phyloP scores from a whole-genome alignment of 2,329 filamentous ascomycete species.

The Blastomyces silverae region DNA sequence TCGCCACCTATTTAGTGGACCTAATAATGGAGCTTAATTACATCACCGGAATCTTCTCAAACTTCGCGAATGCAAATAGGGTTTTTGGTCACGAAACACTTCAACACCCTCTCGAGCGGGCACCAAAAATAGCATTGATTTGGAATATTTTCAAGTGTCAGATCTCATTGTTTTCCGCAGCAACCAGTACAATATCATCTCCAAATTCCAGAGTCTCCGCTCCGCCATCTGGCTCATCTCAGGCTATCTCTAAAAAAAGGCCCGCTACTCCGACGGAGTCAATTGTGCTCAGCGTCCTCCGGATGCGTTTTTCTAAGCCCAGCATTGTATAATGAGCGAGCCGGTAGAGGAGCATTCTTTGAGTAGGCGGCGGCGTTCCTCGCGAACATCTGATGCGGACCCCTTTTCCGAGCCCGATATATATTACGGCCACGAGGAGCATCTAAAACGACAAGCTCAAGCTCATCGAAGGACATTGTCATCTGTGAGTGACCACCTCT shows the following conservation, averaged over 20 bases:
- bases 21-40: background rate
- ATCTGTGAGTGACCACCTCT: conserved; percentile 5
- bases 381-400: conserved; percentile 41
- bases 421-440: conserved; percentile 52
- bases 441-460: conserved; percentile 8
- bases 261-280: background rate
- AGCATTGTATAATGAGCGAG: conserved; percentile 34
- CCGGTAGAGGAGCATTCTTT: conserved; percentile 25
- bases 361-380: background rate
- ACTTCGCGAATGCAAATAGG: background rate
- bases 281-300: background rate
- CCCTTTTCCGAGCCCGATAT: conserved; percentile 53
- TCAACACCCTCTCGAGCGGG: background rate
- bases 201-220: background rate
- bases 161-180: background rate
- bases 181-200: background rate
- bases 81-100: background rate
- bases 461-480: conserved; percentile 13
- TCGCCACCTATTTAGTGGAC: conserved; percentile 3
- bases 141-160: background rate
- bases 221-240: background rate
- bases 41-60: background rate
- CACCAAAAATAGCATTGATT: background rate
- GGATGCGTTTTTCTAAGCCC: background rate
- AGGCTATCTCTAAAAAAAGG: background rate